Conservation (phyloP, 768 basidiomycete species). For the Botryobasidium botryosum region DNA sequence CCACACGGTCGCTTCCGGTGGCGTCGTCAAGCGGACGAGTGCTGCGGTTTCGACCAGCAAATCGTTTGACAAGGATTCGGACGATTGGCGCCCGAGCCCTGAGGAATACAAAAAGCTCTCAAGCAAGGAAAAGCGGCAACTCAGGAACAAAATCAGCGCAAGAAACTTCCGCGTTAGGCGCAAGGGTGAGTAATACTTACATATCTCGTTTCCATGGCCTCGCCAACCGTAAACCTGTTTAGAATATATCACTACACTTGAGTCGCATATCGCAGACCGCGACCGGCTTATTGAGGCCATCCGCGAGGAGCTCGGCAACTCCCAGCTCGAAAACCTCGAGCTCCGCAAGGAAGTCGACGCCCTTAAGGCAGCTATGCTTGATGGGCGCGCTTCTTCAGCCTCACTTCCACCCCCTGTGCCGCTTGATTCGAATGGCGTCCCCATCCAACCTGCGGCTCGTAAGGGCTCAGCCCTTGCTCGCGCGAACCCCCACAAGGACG, state of each 20-base stretch:
- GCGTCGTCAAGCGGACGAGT: constrained; percentile 42
- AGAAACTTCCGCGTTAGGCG: constrained; percentile 87
- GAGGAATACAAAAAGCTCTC: constrained; percentile 94
- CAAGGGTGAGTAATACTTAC: constrained; percentile 62
- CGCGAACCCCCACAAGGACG: constrained; percentile 63
- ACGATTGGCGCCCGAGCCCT: constrained; percentile 73
- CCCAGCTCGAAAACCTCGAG: constrained; percentile 66
- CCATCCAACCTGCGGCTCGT: constrained; percentile 9
- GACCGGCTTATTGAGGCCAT: constrained; percentile 82
- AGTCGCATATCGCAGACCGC: constrained; percentile 82
- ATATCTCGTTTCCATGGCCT: constrained; percentile 87
- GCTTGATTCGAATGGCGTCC: not conserved
- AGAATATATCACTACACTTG: constrained; percentile 93
- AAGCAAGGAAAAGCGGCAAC: constrained; percentile 88
- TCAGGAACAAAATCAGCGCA: constrained; percentile 93
- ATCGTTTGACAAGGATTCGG: constrained; percentile 29
- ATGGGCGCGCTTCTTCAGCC: constrained; percentile 35
- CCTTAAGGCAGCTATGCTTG: constrained; percentile 58
- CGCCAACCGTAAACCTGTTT: constrained; percentile 73
- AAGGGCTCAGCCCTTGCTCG: constrained; percentile 27
- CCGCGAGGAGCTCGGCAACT: constrained; percentile 62
- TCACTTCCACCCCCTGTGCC: constrained; percentile 19
- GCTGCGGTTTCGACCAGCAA: constrained; percentile 20
- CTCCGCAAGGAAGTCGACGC: constrained; percentile 59
- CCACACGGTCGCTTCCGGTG: constrained; percentile 60